Percentiles rank a stretch among this genome's conserved stretches.
Evolutionary conservation across 768 basidiomycete genomes (phyloP).

Genomic region (Collybiopsis luxurians): DNA sequence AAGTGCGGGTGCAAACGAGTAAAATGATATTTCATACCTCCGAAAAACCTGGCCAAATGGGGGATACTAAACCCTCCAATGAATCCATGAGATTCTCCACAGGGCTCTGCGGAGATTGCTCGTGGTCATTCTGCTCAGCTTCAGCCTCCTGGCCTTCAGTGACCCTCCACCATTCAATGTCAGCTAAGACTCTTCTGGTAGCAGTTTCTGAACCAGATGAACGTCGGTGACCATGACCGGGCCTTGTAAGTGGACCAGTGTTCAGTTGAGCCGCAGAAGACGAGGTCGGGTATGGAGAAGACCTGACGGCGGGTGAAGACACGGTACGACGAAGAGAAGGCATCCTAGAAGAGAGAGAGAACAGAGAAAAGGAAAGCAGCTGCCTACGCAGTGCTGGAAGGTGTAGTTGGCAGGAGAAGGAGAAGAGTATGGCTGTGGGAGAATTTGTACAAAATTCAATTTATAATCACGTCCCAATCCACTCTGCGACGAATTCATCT

Average conservation of each 20-base stretch:
- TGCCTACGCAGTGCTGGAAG: slow-evolving; percentile 8
- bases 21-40: slow-evolving; percentile 32
- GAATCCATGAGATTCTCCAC: slow-evolving; percentile 22
- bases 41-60: slow-evolving; percentile 25
- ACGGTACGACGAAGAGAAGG: slow-evolving; percentile 80
- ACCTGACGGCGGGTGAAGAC: slow-evolving; percentile 68
- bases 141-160: slow-evolving; percentile 62
- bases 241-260: slow-evolving; percentile 19
- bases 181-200: slow-evolving; percentile 71
- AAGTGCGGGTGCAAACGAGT: not conserved
- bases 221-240: slow-evolving; percentile 52
- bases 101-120: slow-evolving; percentile 24
- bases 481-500: not conserved
- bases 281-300: slow-evolving; percentile 59
- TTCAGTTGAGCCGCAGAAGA: slow-evolving; percentile 29
- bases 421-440: not conserved
- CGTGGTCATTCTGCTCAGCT: slow-evolving; percentile 39
- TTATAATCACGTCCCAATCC: not conserved
- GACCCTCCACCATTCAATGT: slow-evolving; percentile 89
- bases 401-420: not conserved
- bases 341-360: slow-evolving; percentile 19
- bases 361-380: not conserved
- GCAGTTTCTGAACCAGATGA: slow-evolving; percentile 66
- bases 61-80: slow-evolving; percentile 36
- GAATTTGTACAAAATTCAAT: slow-evolving; percentile 1